Evolutionary conservation across 441 rosid genomes (phyloP).

Genomic region (Cnidoscolus chayamansa): DNA sequence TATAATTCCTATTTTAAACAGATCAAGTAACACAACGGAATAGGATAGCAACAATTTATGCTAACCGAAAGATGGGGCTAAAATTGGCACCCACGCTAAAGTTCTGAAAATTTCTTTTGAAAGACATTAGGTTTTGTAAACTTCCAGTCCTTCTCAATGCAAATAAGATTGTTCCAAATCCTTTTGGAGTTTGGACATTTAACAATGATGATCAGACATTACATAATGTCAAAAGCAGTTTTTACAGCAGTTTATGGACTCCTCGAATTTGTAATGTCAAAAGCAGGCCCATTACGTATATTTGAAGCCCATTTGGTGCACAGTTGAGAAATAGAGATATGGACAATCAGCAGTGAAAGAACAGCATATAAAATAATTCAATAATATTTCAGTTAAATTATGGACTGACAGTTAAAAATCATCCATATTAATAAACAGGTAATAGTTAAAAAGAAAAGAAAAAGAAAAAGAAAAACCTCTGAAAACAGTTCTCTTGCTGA

Average conservation of each 20-base stretch:
- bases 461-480: slow-evolving; percentile 53
- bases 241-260: neutral
- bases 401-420: neutral
- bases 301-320: neutral
- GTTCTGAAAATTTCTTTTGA: no score
- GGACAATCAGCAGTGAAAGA: neutral
- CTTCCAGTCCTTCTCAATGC: neutral
- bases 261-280: neutral
- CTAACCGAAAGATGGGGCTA: no score
- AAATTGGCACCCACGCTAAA: no score
- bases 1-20: no score
- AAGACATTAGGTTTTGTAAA: neutral
- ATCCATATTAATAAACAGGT: slow-evolving; percentile 1
- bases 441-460: neutral
- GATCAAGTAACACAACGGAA: no score
- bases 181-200: neutral
- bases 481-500: slow-evolving; percentile 81
- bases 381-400: neutral
- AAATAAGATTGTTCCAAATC: neutral
- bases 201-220: neutral
- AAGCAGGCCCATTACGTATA: neutral
- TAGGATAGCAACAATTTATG: no score
- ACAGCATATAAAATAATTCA: neutral
- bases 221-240: neutral
- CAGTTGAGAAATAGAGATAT: neutral